These are phyloP conservation scores for Crithidia thermophila DNA, from an alignment of 208 protist genomes.

Conservation along the genomic window DNA sequence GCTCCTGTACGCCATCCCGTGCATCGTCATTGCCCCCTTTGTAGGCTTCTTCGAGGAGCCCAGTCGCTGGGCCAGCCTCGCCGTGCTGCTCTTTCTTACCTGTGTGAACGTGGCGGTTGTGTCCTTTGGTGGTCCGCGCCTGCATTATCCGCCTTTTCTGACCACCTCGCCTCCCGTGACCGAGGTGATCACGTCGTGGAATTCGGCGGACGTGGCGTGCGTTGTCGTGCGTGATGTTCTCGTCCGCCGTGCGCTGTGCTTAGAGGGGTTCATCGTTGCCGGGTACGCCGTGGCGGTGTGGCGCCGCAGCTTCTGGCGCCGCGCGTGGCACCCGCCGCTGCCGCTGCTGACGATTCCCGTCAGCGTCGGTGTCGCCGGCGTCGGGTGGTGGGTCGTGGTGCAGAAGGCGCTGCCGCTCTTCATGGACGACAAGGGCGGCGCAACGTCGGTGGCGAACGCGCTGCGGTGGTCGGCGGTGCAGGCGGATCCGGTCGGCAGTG, in stretches of 20 bases:
- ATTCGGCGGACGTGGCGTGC: slow-evolving; percentile 3
- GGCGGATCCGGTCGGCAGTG: slow-evolving; percentile 23
- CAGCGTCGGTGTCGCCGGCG: slow-evolving; percentile 46
- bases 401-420: slow-evolving; percentile 36
- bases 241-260: slow-evolving; percentile 28
- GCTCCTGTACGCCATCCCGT: slow-evolving; percentile 60
- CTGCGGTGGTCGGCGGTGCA: slow-evolving; percentile 28
- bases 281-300: slow-evolving; percentile 55
- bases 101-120: slow-evolving; percentile 47
- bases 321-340: slow-evolving; percentile 64
- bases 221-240: slow-evolving; percentile 27
- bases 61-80: slow-evolving; percentile 25
- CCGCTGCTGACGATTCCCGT: slow-evolving; percentile 70
- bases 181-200: slow-evolving; percentile 28
- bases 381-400: slow-evolving; percentile 43
- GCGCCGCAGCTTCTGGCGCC: slow-evolving; percentile 50
- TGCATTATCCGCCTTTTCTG: slow-evolving; percentile 71
- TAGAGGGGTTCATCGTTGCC: slow-evolving; percentile 66
- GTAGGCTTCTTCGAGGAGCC: slow-evolving; percentile 69
- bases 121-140: slow-evolving; percentile 45
- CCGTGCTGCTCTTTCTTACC: slow-evolving; percentile 44
- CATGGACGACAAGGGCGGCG: slow-evolving; percentile 16
- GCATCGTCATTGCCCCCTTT: slow-evolving; percentile 56
- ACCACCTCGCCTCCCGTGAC: slow-evolving; percentile 42
- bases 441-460: slow-evolving; percentile 26